These are phyloP conservation scores for Coemansia sp. DNA, from an alignment of 192 early-diverging fungal genomes.

Conservation along the genomic window DNA sequence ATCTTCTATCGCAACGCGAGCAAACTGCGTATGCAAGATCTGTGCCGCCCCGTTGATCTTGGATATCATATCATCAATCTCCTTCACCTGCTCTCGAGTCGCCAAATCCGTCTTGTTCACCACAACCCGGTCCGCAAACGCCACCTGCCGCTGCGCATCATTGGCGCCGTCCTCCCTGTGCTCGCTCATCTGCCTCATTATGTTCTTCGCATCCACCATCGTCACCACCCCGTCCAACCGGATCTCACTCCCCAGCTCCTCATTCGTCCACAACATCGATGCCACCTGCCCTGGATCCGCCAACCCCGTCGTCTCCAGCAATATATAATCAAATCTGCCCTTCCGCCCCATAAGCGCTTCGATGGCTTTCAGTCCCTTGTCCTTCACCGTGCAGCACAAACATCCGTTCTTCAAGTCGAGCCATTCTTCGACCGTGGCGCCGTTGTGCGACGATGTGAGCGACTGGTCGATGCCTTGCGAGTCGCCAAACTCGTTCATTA, in stretches of 20 bases:
- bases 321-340: slow-evolving; percentile 93
- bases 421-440: slow-evolving; percentile 92
- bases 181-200: slow-evolving; percentile 52
- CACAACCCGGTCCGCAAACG: slow-evolving; percentile 84
- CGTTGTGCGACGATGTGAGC: slow-evolving; percentile 73
- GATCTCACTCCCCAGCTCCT: slow-evolving; percentile 84
- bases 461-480: slow-evolving; percentile 93
- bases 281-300: slow-evolving; percentile 81
- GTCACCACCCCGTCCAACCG: slow-evolving; percentile 90
- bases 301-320: slow-evolving; percentile 91
- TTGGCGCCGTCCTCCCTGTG: slow-evolving; percentile 62
- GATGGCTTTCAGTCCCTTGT: slow-evolving; percentile 91
- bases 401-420: slow-evolving; percentile 97
- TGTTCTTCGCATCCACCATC: slow-evolving; percentile 77
- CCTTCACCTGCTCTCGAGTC: slow-evolving; percentile 31
- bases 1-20: slow-evolving; percentile 52
- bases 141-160: slow-evolving; percentile 72
- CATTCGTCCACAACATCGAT: slow-evolving; percentile 96
- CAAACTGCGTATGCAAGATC: slow-evolving; percentile 16
- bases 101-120: slow-evolving; percentile 87
- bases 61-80: slow-evolving; percentile 42
- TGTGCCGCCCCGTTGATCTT: slow-evolving; percentile 44
- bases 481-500: slow-evolving; percentile 99
- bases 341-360: slow-evolving; percentile 90
- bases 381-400: slow-evolving; percentile 96